Percentiles rank a stretch among this genome's conserved stretches.
Evolutionary conservation across 2,329 filamentous ascomycete species (phyloP).

Genomic region (Penicillium sp.): DNA sequence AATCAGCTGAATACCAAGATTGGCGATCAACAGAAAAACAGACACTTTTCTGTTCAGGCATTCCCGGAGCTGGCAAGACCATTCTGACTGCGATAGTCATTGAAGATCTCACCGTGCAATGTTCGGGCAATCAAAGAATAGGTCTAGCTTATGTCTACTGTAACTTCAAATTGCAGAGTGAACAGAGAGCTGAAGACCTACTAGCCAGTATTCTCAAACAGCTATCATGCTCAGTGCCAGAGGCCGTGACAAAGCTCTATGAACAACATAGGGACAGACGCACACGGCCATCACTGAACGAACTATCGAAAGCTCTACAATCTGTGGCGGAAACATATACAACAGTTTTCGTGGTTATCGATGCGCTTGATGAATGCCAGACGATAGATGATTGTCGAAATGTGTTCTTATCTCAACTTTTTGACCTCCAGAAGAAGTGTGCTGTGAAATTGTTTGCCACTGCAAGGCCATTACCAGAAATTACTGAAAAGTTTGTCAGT

Average conservation of each 20-base stretch:
- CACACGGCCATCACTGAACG: constrained; percentile 11
- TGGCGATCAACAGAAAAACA: constrained; percentile 4
- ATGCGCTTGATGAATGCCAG: constrained; percentile 19
- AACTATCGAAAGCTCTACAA: background rate
- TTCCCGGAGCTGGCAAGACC: constrained; percentile 11
- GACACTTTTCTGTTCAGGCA: constrained; percentile 5
- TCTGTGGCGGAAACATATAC: background rate
- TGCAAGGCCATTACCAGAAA: background rate
- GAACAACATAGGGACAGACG: background rate
- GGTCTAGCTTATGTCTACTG: constrained; percentile 49
- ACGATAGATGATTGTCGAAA: background rate
- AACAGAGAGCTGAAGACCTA: constrained; percentile 37
- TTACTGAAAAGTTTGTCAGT: background rate
- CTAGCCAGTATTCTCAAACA: constrained; percentile 28
- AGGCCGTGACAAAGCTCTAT: constrained; percentile 9
- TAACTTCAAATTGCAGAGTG: constrained; percentile 38
- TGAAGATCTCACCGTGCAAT: constrained; percentile 26
- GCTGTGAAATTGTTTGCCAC: background rate
- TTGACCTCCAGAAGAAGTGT: background rate
- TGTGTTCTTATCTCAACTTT: background rate
- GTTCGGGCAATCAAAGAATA: constrained; percentile 19
- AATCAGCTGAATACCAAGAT: constrained; percentile 34
- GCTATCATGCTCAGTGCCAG: background rate
- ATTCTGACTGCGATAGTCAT: background rate
- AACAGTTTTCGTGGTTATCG: constrained; percentile 18